Conservation (phyloP, 495 filamentous ascomycete species). For the Aspergillus steynii region DNA sequence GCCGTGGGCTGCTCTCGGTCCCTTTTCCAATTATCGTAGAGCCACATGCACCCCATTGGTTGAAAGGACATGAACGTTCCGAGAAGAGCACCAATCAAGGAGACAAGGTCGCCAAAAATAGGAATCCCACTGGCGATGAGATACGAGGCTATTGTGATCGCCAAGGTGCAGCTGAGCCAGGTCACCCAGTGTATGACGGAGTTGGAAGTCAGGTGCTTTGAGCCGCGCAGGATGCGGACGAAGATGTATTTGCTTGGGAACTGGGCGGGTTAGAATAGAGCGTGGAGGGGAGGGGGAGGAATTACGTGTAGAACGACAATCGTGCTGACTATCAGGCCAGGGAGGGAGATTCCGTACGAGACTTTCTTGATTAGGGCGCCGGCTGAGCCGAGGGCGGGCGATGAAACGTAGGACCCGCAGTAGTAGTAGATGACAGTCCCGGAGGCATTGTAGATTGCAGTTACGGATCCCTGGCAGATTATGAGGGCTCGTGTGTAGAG, state of each 20-base stretch:
- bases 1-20: slow-evolving; percentile 20
- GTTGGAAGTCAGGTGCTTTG: slow-evolving; percentile 55
- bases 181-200: slow-evolving; percentile 52
- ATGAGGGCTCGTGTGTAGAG: slow-evolving; percentile 58
- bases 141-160: slow-evolving; percentile 40
- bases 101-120: slow-evolving; percentile 47
- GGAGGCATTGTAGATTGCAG: slow-evolving; percentile 63
- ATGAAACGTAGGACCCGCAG: slow-evolving; percentile 61
- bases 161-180: slow-evolving; percentile 58
- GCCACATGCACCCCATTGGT: slow-evolving; percentile 31
- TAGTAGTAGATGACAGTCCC: slow-evolving; percentile 68
- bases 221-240: slow-evolving; percentile 52
- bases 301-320: slow-evolving; percentile 23
- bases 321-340: slow-evolving; percentile 39
- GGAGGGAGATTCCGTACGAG: slow-evolving; percentile 69
- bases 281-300: slow-evolving; percentile 56
- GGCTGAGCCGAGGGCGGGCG: slow-evolving; percentile 68
- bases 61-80: slow-evolving; percentile 26
- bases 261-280: slow-evolving; percentile 25
- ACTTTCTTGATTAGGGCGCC: slow-evolving; percentile 61
- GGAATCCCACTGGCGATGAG: slow-evolving; percentile 37
- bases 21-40: slow-evolving; percentile 40
- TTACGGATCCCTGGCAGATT: slow-evolving; percentile 39
- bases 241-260: slow-evolving; percentile 60
- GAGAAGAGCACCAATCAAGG: slow-evolving; percentile 57